phyloP scores from a whole-genome alignment of 108 stramenopile genomes.

The Cylindrotheca closterium region DNA sequence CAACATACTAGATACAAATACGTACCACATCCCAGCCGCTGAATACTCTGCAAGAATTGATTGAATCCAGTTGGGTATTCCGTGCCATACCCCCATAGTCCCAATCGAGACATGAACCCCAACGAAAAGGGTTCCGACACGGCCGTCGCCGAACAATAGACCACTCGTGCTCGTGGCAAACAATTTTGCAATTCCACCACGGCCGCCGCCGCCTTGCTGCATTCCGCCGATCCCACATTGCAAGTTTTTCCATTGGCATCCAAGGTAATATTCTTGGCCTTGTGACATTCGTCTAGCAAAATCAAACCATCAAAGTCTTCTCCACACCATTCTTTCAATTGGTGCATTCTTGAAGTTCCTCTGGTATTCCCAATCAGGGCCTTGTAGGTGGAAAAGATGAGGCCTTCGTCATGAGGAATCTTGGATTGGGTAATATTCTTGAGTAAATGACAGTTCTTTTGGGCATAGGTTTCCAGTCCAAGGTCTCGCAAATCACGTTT shows the following conservation, averaged over 20 bases:
- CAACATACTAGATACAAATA: neutral
- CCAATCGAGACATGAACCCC: constrained; percentile 76
- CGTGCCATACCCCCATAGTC: constrained; percentile 48
- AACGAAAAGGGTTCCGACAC: constrained; percentile 73
- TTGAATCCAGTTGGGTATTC: neutral
- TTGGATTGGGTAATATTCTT: neutral
- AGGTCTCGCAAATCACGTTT: constrained; percentile 56
- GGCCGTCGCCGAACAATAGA: constrained; percentile 81
- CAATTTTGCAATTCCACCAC: constrained; percentile 65
- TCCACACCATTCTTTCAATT: constrained; percentile 67
- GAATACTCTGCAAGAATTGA: neutral
- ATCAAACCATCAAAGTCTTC: constrained; percentile 67
- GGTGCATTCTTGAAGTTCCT: constrained; percentile 43
- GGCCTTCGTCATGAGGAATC: constrained; percentile 17
- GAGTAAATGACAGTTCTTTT: neutral
- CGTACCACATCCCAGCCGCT: neutral
- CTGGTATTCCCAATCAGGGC: constrained; percentile 41
- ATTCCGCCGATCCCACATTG: neutral
- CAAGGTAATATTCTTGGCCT: constrained; percentile 77
- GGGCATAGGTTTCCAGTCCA: constrained; percentile 22
- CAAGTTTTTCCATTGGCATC: constrained; percentile 5
- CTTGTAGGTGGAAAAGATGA: constrained; percentile 59
- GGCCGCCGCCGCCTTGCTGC: constrained; percentile 54
- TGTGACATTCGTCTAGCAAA: constrained; percentile 82
- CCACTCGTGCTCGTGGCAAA: constrained; percentile 71